These are phyloP conservation scores for Dioszegia crocea DNA, from an alignment of 768 basidiomycete genomes.

Conservation along the genomic window DNA sequence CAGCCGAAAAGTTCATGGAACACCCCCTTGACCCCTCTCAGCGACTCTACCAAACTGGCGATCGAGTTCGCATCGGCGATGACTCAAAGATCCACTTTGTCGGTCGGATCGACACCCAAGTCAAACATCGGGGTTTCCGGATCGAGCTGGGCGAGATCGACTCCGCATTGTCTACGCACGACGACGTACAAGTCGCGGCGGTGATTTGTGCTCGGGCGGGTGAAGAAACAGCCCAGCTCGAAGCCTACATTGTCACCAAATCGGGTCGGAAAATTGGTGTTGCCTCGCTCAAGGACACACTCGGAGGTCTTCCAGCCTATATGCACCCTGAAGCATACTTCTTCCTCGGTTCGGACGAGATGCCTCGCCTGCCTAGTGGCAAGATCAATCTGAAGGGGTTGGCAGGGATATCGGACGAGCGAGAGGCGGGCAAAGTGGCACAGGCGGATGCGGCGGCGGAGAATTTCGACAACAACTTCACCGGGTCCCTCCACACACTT, in stretches of 20 bases:
- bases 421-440: too few species aligned
- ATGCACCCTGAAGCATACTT: conserved; percentile 1
- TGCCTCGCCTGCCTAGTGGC: background rate
- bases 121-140: conserved; percentile 4
- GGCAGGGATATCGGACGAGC: background rate
- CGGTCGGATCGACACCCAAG: conserved; percentile 2
- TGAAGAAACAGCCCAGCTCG: background rate
- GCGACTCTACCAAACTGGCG: background rate
- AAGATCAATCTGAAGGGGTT: conserved; percentile 1
- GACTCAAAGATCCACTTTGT: background rate
- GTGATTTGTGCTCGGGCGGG: background rate
- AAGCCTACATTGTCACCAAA: background rate
- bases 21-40: background rate
- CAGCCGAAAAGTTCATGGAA: background rate
- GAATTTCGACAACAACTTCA: background rate
- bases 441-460: too few species aligned
- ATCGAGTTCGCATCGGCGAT: background rate
- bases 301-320: background rate
- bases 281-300: too few species aligned
- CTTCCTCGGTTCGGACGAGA: background rate
- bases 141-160: conserved; percentile 3
- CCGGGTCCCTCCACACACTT: background rate
- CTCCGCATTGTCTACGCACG: background rate
- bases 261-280: background rate
- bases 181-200: background rate